phyloP scores from a whole-genome alignment of 2,329 filamentous ascomycete genomes.

The Claviceps sp. region DNA sequence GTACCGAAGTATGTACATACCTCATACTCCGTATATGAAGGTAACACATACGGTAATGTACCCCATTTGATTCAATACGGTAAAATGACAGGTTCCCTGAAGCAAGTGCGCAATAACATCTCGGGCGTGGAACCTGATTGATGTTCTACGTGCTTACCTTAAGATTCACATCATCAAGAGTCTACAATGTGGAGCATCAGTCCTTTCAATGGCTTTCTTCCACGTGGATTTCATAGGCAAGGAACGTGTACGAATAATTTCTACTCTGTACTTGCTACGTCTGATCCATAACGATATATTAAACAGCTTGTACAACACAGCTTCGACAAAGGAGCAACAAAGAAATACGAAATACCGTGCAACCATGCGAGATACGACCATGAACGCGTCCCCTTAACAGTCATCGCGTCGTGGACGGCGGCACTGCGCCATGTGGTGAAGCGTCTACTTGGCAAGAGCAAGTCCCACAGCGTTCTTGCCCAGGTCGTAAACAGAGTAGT shows the following conservation, averaged over 20 bases:
- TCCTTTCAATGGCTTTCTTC: not conserved
- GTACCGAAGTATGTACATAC: no score
- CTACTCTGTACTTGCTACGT: not conserved
- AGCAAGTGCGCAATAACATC: no score
- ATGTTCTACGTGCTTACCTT: no score
- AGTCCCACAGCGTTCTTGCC: constrained; percentile 81
- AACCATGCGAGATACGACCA: not conserved
- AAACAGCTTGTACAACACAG: not conserved
- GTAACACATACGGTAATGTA: no score
- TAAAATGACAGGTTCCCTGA: no score
- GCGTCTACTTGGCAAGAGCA: constrained; percentile 56
- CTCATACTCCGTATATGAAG: no score
- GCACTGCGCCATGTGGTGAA: not conserved
- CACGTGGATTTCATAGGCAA: not conserved
- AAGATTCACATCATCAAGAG: no score
- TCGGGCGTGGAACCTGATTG: no score
- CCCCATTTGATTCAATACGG: no score
- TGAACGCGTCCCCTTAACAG: not conserved
- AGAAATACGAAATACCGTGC: not conserved
- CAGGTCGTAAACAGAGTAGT: constrained; percentile 94
- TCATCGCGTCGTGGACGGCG: not conserved
- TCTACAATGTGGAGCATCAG: no score
- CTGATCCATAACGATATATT: not conserved
- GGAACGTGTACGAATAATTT: constrained; percentile 11
- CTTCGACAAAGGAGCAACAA: not conserved